These are phyloP conservation scores for Apiospora hydei DNA, from an alignment of 2,329 filamentous ascomycete genomes.

Conservation along the genomic window DNA sequence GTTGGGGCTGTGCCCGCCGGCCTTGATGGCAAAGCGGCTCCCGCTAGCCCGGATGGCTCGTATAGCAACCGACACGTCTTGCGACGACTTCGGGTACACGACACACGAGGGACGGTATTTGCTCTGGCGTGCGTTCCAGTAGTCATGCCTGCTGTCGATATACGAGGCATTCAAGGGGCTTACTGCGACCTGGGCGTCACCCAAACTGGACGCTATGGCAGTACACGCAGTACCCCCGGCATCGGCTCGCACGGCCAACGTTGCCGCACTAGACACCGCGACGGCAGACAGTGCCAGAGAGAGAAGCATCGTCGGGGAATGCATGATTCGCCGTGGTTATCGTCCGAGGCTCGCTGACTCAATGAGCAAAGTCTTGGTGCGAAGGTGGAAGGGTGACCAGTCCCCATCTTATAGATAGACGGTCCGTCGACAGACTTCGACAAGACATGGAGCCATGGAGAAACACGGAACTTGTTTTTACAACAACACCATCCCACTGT, in stretches of 20 bases:
- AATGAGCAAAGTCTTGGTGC: not conserved
- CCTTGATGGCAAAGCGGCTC: conserved; percentile 36
- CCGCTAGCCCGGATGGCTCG: conserved; percentile 36
- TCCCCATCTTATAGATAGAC: conserved; percentile 3
- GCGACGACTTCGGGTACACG: conserved; percentile 36
- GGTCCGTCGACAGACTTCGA: not conserved
- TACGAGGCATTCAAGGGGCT: conserved; percentile 31
- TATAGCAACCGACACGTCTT: conserved; percentile 38
- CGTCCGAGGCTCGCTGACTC: not conserved
- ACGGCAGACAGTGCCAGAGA: not conserved
- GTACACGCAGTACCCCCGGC: not conserved
- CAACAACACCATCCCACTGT: not conserved
- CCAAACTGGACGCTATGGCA: conserved; percentile 19
- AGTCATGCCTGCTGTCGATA: conserved; percentile 35
- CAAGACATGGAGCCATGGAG: not conserved
- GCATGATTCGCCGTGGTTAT: not conserved
- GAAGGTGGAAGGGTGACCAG: not conserved
- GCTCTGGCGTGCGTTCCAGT: conserved; percentile 38
- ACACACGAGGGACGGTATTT: conserved; percentile 38
- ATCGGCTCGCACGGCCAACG: not conserved
- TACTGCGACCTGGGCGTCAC: conserved; percentile 27
- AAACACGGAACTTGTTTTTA: not conserved
- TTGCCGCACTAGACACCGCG: not conserved
- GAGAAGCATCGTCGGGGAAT: not conserved
- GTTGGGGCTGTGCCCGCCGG: conserved; percentile 41